Evolutionary conservation across 2,329 filamentous ascomycete genomes (phyloP).

Genomic region (Neodidymelliopsis sp.): DNA sequence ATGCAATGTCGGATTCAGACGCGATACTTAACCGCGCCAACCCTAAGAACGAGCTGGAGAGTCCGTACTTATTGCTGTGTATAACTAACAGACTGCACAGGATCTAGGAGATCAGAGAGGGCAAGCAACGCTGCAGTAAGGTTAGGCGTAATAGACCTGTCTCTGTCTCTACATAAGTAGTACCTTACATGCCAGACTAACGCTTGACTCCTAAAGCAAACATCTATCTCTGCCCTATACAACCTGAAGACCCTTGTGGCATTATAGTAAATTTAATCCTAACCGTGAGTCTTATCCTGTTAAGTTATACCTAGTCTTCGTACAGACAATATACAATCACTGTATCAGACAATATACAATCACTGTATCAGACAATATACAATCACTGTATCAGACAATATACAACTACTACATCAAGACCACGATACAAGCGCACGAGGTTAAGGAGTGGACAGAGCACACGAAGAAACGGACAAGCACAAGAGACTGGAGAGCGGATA

Average conservation of each 20-base stretch:
- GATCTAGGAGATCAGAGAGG: constrained; percentile 21
- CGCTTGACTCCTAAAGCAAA: constrained; percentile 48
- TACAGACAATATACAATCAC: too few relatives aligned
- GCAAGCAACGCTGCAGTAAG: constrained; percentile 7
- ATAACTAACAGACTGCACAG: constrained; percentile 10
- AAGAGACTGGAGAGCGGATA: too few relatives aligned
- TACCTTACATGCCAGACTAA: constrained; percentile 14
- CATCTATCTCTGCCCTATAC: constrained; percentile 64
- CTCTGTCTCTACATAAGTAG: background rate
- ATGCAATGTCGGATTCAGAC: too few relatives aligned
- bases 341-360: too few relatives aligned
- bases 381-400: too few relatives aligned
- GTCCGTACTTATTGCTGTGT: constrained; percentile 14
- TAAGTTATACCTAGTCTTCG: too few relatives aligned
- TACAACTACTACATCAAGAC: constrained; percentile 65
- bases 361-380: too few relatives aligned
- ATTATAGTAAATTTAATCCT: constrained; percentile 55
- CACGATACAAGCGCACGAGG: constrained; percentile 57
- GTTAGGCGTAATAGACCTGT: constrained; percentile 29
- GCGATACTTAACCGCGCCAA: too few relatives aligned
- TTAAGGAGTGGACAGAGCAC: too few relatives aligned
- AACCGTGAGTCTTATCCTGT: too few relatives aligned
- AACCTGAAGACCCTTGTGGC: constrained; percentile 56
- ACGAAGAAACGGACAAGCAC: too few relatives aligned
- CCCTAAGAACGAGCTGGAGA: constrained; percentile 19